Percentiles rank a stretch among this genome's conserved stretches.
These are phyloP conservation scores for Trypanosoma brucei DNA, from an alignment of 208 protist species.

Conservation along the genomic window DNA sequence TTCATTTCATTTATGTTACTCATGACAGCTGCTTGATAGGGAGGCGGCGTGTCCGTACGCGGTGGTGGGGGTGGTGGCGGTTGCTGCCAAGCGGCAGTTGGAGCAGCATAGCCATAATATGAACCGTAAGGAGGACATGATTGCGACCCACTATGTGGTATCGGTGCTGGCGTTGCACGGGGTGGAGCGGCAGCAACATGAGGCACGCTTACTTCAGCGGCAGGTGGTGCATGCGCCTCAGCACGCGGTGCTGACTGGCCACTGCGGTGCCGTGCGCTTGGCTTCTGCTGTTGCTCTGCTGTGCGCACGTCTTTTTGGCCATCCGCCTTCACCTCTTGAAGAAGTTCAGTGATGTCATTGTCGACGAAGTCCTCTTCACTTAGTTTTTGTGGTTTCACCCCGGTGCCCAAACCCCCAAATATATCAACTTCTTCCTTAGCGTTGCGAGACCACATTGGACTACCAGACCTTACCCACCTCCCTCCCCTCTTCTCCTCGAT, in stretches of 20 bases:
- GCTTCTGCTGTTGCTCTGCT: conserved; percentile 9
- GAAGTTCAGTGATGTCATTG: conserved; percentile 17
- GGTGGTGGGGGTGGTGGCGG: not conserved
- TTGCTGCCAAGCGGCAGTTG: not conserved
- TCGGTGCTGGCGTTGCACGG: too few species aligned
- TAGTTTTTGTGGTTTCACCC: not conserved
- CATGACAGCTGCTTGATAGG: not conserved
- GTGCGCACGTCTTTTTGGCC: conserved; percentile 2
- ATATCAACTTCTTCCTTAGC: conserved; percentile 35
- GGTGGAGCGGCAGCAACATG: too few species aligned
- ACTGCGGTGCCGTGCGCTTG: not conserved
- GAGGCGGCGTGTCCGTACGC: not conserved
- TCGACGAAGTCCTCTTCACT: conserved; percentile 8
- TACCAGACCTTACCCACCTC: not conserved
- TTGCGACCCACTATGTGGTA: too few species aligned
- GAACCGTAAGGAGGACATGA: not conserved
- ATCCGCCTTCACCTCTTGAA: conserved; percentile 7
- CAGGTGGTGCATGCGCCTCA: not conserved
- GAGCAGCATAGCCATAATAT: not conserved
- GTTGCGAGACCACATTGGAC: conserved; percentile 15
- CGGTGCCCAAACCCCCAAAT: conserved; percentile 21
- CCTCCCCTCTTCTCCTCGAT: not conserved
- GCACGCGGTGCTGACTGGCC: not conserved
- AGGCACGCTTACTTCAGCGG: not conserved
- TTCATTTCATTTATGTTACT: not conserved